Evolutionary conservation across 2,329 filamentous ascomycete genomes (phyloP), one percentile per base, ranked within the genome.

Genomic region (Parasarocladium wereldwijsianum): DNA sequence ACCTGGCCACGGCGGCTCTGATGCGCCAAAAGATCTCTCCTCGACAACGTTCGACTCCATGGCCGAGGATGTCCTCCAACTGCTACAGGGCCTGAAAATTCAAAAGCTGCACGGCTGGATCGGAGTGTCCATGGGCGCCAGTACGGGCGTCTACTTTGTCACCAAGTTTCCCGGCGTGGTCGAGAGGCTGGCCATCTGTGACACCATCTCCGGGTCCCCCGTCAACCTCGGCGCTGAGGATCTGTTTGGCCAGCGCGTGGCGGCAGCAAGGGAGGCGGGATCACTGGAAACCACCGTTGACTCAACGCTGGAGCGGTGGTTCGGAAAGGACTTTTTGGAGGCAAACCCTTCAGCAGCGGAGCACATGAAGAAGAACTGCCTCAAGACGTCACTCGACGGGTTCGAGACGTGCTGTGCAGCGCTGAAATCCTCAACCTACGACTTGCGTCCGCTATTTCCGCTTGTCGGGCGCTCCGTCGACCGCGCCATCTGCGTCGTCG

Each of bases 61-160:
- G 32, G 49, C 52, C 4, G 46, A 50, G 16, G 55, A 60, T 28
- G 51, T 58, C 1, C 32, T 40, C 23, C 34, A 42, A n/a, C 47
- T 61, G 4, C 39, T 61, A 2, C 26, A 36, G 2, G 35, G 46
- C 11, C 43, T 58, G 4, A 37, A 38, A 6, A 45, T 58, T 18
- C 26, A 35, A 5, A 44, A 37, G 13, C 33, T 58, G 5, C 43
- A 55, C 32, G 48, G 51, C 3, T 62, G 57, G 58, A 43, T 62
- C 6, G 58, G 58, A 2, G 55, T 61, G 1, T 61, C 57, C 8
- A 59, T 62, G 54, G 58, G 59, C 14, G 59, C 52, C 6, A 47
- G 54, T 1, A 52, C 46, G 1, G 53, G 53, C 13, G 39, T 60
- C 28, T 48, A 49, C 33, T 62, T 60, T 36, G 45, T 46, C 1